These are phyloP conservation scores for Mortierella polycephala DNA, from an alignment of 371 early-diverging fungal genomes.

Conservation along the genomic window DNA sequence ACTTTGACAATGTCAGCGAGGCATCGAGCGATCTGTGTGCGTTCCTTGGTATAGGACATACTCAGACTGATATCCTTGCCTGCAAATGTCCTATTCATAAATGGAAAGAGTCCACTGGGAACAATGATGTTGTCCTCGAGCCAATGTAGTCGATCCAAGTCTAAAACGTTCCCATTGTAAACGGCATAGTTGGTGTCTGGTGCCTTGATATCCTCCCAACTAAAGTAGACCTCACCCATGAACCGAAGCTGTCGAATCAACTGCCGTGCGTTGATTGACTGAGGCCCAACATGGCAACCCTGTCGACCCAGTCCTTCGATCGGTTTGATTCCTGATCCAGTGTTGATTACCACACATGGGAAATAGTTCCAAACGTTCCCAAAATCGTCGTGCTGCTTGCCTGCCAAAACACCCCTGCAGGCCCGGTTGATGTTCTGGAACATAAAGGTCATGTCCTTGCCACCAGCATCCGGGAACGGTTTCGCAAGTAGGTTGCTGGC, in stretches of 20 bases:
- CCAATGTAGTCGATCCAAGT: slow-evolving; percentile 62
- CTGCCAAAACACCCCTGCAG: slow-evolving; percentile 67
- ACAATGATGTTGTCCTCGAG: slow-evolving; percentile 55
- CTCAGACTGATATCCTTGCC: slow-evolving; percentile 46
- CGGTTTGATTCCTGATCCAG: slow-evolving; percentile 59
- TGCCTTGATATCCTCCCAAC: slow-evolving; percentile 73
- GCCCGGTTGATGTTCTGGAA: slow-evolving; percentile 77
- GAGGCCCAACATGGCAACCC: slow-evolving; percentile 73
- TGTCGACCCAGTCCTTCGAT: slow-evolving; percentile 61
- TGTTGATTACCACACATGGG: slow-evolving; percentile 73
- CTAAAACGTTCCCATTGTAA: slow-evolving; percentile 81
- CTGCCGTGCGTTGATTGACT: slow-evolving; percentile 55
- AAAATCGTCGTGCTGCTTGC: slow-evolving; percentile 51
- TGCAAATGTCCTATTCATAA: slow-evolving; percentile 45
- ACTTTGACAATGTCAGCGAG: slow-evolving; percentile 77
- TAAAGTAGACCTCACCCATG: slow-evolving; percentile 75
- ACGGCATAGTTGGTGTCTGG: slow-evolving; percentile 67
- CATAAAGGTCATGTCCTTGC: slow-evolving; percentile 79
- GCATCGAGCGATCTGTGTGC: slow-evolving; percentile 67
- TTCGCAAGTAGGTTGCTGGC: slow-evolving; percentile 65
- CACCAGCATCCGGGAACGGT: slow-evolving; percentile 73
- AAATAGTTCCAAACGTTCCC: slow-evolving; percentile 66
- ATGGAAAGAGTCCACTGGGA: slow-evolving; percentile 24
- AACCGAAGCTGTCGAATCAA: slow-evolving; percentile 46
- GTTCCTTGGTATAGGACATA: slow-evolving; percentile 43